Conservation (phyloP, 192 early-diverging fungal genomes). For the Rhizoclosmatium sp. region DNA sequence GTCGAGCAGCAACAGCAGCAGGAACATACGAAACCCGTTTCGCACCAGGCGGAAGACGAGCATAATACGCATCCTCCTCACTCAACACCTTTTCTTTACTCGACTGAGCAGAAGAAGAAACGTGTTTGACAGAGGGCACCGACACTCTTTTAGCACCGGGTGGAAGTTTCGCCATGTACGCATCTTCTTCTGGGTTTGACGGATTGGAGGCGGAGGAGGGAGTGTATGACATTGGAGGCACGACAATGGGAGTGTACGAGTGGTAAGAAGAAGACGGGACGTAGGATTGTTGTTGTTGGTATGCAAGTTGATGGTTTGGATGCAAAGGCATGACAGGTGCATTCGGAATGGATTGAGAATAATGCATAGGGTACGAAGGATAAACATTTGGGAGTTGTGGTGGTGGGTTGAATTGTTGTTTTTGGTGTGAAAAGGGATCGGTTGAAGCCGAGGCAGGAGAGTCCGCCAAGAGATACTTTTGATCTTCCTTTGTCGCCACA, state of each 20-base stretch:
- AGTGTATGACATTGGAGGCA: background rate
- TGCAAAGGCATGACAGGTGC: background rate
- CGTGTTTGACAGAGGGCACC: background rate
- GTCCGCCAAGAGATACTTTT: background rate
- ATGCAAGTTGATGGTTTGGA: background rate
- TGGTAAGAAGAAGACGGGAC: background rate
- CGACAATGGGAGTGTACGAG: background rate
- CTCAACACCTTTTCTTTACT: background rate
- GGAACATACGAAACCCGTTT: conserved; percentile 19
- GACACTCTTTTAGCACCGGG: conserved; percentile 20
- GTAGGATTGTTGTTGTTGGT: conserved; percentile 11
- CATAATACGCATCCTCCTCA: conserved; percentile 20
- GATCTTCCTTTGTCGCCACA: too few relatives aligned
- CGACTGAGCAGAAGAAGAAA: background rate
- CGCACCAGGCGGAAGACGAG: conserved; percentile 13
- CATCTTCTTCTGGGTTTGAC: background rate
- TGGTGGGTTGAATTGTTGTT: background rate
- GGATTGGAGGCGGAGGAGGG: background rate
- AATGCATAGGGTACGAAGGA: background rate
- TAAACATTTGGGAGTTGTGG: background rate
- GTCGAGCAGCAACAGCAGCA: background rate
- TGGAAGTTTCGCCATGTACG: conserved; percentile 4
- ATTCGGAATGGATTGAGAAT: background rate
- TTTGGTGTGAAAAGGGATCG: background rate
- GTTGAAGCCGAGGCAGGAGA: background rate